These are phyloP conservation scores for Diaporthe longicolla DNA, from an alignment of 2,329 filamentous ascomycete species.

Conservation along the genomic window DNA sequence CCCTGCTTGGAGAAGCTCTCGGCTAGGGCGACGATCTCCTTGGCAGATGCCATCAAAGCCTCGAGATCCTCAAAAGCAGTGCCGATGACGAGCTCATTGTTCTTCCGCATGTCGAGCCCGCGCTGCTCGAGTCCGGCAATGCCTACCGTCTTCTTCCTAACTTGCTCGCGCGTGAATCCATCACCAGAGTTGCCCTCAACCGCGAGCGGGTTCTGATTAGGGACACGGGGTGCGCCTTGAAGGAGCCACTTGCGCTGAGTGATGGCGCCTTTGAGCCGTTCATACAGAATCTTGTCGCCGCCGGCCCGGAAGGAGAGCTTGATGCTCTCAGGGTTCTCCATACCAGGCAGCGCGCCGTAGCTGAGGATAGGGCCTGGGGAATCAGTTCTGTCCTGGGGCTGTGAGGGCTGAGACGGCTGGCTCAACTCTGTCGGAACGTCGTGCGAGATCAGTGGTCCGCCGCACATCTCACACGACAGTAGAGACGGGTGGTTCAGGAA, in stretches of 20 bases:
- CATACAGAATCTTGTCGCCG: slow-evolving; percentile 91
- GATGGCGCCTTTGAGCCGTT: slow-evolving; percentile 88
- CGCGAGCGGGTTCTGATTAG: slow-evolving; percentile 66
- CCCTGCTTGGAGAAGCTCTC: slow-evolving; percentile 85
- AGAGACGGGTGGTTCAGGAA: slow-evolving; percentile 94
- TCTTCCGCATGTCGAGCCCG: slow-evolving; percentile 86
- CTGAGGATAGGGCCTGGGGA: slow-evolving; percentile 83
- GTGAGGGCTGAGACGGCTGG: slow-evolving; percentile 55
- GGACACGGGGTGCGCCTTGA: slow-evolving; percentile 89
- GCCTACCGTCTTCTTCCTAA: slow-evolving; percentile 76
- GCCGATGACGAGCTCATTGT: slow-evolving; percentile 93
- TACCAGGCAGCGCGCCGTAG: slow-evolving; percentile 53
- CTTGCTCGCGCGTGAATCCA: slow-evolving; percentile 38
- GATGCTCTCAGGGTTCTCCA: slow-evolving; percentile 79
- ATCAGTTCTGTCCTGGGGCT: slow-evolving; percentile 65
- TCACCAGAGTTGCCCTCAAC: slow-evolving; percentile 55
- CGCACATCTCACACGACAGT: slow-evolving; percentile 90
- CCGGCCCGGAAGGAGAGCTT: slow-evolving; percentile 94
- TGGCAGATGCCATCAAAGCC: slow-evolving; percentile 96
- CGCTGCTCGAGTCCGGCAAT: slow-evolving; percentile 94
- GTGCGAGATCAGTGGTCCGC: slow-evolving; percentile 77
- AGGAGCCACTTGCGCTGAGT: slow-evolving; percentile 96
- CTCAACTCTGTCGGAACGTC: slow-evolving; percentile 58
- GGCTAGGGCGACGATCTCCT: slow-evolving; percentile 93
- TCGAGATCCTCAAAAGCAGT: slow-evolving; percentile 96